Conservation (phyloP, 2,329 filamentous ascomycete species). For the Pseudogymnoascus sp. region DNA sequence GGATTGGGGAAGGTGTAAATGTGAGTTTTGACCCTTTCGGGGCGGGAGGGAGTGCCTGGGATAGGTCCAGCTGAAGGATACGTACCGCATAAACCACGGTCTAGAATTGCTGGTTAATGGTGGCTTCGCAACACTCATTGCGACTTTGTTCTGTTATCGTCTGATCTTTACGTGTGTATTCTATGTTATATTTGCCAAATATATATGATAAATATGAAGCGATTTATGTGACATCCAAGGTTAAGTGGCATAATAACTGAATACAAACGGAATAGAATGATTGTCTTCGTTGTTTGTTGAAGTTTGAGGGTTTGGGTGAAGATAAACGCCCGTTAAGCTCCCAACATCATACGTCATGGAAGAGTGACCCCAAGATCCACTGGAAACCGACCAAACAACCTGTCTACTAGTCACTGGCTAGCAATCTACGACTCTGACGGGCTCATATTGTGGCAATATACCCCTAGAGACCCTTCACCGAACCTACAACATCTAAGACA, state of each 20-base stretch:
- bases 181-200: neutral
- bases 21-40: neutral
- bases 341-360: neutral
- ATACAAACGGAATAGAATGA: neutral
- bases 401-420: neutral
- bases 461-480: neutral
- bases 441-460: neutral
- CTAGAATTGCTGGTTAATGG: slow-evolving; percentile 3
- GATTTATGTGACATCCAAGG: neutral
- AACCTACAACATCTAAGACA: neutral
- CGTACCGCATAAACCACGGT: neutral
- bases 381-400: neutral
- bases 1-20: neutral
- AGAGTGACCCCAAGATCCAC: neutral
- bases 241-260: neutral
- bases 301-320: neutral
- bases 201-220: neutral
- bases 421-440: neutral
- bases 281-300: neutral
- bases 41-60: neutral
- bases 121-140: neutral
- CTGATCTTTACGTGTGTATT: neutral
- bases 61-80: neutral
- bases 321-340: neutral
- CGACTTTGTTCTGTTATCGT: neutral